Base-by-base conservation (phyloP, 2,329 filamentous ascomycete species). In the Neonectria hederae region DNA sequence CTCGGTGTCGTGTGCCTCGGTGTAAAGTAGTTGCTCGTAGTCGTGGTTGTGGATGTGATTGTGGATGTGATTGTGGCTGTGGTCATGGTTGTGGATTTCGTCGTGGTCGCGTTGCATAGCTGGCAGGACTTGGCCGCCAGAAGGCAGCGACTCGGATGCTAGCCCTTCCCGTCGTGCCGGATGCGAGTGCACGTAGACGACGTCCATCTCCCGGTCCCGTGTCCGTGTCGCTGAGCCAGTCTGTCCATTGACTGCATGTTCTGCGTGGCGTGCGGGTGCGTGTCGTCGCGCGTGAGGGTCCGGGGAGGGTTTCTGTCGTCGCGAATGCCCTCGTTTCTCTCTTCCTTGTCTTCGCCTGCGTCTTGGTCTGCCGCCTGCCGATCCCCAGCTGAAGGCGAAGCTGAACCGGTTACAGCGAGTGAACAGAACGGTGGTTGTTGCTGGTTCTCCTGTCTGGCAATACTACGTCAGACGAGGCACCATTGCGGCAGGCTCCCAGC, bases 161-260 rank as follows among this genome's bases (percentile, higher is more conserved):
- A 54, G 49, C 49, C 54, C 32, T 40, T 58, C 40, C 40, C 38
- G 48, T 35, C 49, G 48, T 53, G 40, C 40, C 40, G 57, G 26
- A 22, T 7, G n/a, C 54, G 54, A 53, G 17, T 51, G 54, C 60
- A 63, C 60, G 10, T 58, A 54, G 42, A 63, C 54, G 24, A 63
- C 51, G n/a, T 63, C 60, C 60, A 63, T 63, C 32, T 48, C 60
- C 60, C 54, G 42, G 60, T 63, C 54, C 60, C 60, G 60, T 48
- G 30, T 63, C 54, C n/a, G 54, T 28, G 52, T 57, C 30, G 60
- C 17, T n/a, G 46, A 26, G 30, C 24, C 24, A 38, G 24, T 43
- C 53, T 49, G 60, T 58, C 60, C 60, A 58, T 58, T 58, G 60
- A 58, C 24, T 40, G 54, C 60, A 63, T 63, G 35, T 62, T 62